Base-by-base conservation (phyloP, 176 grass and related monocot genomes). In the Hordeum marinum region DNA sequence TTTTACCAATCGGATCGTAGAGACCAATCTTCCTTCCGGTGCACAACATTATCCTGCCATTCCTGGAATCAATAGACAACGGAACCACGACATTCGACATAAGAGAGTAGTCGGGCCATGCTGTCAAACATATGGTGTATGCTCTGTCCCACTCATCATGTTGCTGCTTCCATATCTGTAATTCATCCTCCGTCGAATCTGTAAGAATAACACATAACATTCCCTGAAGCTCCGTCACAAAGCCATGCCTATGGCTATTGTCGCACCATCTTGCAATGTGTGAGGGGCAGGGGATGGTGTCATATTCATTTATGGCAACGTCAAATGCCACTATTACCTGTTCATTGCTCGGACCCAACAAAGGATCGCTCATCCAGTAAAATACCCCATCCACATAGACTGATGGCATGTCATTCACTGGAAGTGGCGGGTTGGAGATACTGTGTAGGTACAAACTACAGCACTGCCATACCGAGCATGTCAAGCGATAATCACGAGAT, bases 291-390 rank as follows among this genome's bases (percentile, higher is more conserved):
- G 41, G n/a, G 41, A 76, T 40, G 52, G 27, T 15, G 39, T 4
- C n/a, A 20, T 42, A 82, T 9, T 1, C 9, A 2, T 11, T 0
- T 2, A 0, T 82, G 14, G n/a, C 23, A 26, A 82, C 43, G 67
- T 82, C 50, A 27, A 60, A 82, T 1, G 67, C 34, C 11, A 82
- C 15, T 11, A 71, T 18, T 21, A 32, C 46, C 12, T 46, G n/a
- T 4, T 12, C 3, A 1, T 39, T 1, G 36, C 48, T 8, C 7
- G 41, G 43, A 15, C 67, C 65, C 34, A 82, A 24, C 46, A 32
- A 29, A 20, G 80, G 80, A 3, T 82, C 80, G 29, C 34, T 59
- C 74, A 58, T 59, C 74, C 74, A 77, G 50, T 77, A 77, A 9
- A 77, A 32, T 8, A 59, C 15, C 23, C 80, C 66, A 1, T 0